Evolutionary conservation across 83 land plant genomes (phyloP).

Genomic region (Isoetes engelmannii): DNA sequence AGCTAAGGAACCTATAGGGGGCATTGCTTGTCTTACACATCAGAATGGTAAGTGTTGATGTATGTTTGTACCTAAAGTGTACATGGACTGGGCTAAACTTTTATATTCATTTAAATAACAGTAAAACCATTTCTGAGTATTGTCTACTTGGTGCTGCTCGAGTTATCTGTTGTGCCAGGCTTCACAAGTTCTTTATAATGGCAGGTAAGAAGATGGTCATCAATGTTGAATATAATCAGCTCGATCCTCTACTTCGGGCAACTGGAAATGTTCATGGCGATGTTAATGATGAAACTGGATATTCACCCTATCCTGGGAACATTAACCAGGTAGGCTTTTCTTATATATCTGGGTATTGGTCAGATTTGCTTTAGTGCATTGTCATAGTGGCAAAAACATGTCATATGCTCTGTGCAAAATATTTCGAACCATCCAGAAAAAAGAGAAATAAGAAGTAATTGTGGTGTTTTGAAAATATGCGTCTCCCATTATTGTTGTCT

Average conservation of each 20-base stretch:
- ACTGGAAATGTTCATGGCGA: conserved; percentile 81
- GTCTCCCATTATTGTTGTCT: not conserved
- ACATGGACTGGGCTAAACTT: not conserved
- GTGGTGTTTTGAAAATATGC: not conserved
- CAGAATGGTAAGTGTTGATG: conserved; percentile 49
- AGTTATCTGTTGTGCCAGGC: too few species aligned
- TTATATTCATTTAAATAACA: not conserved
- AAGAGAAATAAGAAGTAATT: not conserved
- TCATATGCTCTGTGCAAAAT: too few species aligned
- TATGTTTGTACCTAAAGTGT: not conserved
- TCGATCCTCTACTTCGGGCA: conserved; percentile 84
- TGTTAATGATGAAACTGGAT: conserved; percentile 77
- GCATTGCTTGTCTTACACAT: conserved; percentile 80
- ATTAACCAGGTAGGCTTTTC: conserved; percentile 72
- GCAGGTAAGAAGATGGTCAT: conserved; percentile 86
- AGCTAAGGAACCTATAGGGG: conserved; percentile 97
- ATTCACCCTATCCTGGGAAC: conserved; percentile 92
- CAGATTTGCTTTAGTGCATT: too few species aligned
- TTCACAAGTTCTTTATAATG: conserved; percentile 1
- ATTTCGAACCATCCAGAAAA: too few species aligned
- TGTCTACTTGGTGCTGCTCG: too few species aligned
- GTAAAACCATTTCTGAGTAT: not conserved
- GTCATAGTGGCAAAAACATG: too few species aligned
- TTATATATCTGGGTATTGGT: not conserved
- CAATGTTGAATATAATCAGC: conserved; percentile 96